Evolutionary conservation across 2,329 filamentous ascomycete genomes (phyloP), one percentile per base, ranked within the genome.

Genomic region (Fusarium tupiense): DNA sequence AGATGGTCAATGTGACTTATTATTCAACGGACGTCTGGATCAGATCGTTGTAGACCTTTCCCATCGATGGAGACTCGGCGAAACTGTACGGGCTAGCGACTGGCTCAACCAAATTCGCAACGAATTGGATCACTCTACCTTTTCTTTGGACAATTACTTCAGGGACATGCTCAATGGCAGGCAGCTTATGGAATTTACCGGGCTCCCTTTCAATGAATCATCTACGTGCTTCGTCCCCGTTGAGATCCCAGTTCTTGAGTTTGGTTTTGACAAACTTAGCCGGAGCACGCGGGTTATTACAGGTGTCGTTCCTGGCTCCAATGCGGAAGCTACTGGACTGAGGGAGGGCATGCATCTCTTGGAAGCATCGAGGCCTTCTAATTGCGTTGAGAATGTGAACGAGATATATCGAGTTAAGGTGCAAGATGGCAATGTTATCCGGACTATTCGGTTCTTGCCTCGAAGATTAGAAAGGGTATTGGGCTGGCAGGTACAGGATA

Each of bases 81-180:
- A 44, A 8, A 24, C 14, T 19, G 41, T 24, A 44, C n/a, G 14
- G 16, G 41, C n/a, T 19, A 24, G n/a, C 8, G 41, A 44, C 41
- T 44, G 41, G n/a, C 41, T 44, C 16, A 8, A 12, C 6, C n/a
- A 5, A 19, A 44, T 44, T 10, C n/a, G 16, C 41, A 44, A 12
- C n/a, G 6, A 24, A 19, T 44, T 44, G 10, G 16, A 17, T n/a
- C 1, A 11, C 0, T 1, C 41, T 3, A 0, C 1, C 8, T 17
- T 11, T 14, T 43, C 22, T 43, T n/a, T 43, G 9, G 41, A 43
- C 5, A 7, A 17, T 43, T n/a, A 43, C 41, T 43, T 43, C 9
- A n/a, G 14, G 0, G 0, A 43, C 6, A 44, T 44, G 41, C 41
- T 44, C n/a, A 17, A 19, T 8, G 41, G 41, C 1, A 44, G 19